phyloP scores from a whole-genome alignment of 2,329 filamentous ascomycete species.

The Penicillium griseofulvum region DNA sequence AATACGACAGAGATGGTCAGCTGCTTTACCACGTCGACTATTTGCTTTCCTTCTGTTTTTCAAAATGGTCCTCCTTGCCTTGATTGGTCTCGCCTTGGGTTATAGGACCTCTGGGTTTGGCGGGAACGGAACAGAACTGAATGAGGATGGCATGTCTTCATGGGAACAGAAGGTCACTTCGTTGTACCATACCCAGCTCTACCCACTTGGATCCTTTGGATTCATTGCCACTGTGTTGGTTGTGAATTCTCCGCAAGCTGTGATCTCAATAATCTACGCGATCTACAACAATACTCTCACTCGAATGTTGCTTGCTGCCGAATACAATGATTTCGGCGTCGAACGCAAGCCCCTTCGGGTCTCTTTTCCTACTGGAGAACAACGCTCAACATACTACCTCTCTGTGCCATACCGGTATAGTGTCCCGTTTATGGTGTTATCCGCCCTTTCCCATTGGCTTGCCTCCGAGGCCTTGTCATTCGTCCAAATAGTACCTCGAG shows the following conservation, averaged over 20 bases:
- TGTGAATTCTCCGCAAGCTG: neutral
- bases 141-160: neutral
- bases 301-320: neutral
- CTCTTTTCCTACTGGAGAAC: conserved; percentile 37
- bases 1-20: neutral
- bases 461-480: neutral
- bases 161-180: neutral
- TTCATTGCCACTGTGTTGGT: neutral
- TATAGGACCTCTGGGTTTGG: neutral
- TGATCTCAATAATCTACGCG: neutral
- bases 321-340: conserved; percentile 40
- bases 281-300: neutral
- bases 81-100: neutral
- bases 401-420: conserved; percentile 43
- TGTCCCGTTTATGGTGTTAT: neutral
- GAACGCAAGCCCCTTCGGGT: conserved; percentile 42
- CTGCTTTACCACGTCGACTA: neutral
- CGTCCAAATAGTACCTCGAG: neutral
- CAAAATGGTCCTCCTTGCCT: neutral
- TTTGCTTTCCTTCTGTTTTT: neutral
- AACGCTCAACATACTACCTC: conserved; percentile 45
- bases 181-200: neutral
- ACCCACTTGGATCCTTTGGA: neutral
- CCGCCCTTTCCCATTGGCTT: neutral
- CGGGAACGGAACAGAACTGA: neutral